Conservation (phyloP, 2,329 filamentous ascomycete genomes). For the Paecilomyces fulvus region DNA sequence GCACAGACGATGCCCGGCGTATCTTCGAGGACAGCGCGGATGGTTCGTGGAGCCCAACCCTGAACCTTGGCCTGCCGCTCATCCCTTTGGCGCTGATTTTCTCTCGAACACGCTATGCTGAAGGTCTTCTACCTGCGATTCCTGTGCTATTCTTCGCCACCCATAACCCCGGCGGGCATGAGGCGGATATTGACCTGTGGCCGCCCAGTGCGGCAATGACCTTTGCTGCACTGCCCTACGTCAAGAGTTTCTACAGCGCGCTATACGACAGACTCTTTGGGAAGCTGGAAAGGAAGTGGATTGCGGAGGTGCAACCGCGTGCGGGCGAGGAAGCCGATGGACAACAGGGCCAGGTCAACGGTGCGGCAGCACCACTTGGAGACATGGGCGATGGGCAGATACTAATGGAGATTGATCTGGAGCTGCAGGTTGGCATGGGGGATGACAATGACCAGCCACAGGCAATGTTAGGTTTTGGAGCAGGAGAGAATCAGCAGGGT, state of each 20-base stretch:
- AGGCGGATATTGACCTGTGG: slow-evolving; percentile 51
- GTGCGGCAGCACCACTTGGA: slow-evolving; percentile 17
- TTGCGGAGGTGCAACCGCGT: slow-evolving; percentile 54
- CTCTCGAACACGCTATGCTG: slow-evolving; percentile 56
- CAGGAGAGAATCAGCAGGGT: slow-evolving; percentile 13
- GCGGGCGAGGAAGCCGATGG: slow-evolving; percentile 33
- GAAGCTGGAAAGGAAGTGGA: slow-evolving; percentile 51
- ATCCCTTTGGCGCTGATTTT: slow-evolving; percentile 61
- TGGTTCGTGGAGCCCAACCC: slow-evolving; percentile 38
- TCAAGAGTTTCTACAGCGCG: slow-evolving; percentile 55
- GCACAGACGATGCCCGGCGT: slow-evolving; percentile 48
- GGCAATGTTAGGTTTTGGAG: slow-evolving; percentile 18
- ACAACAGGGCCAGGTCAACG: slow-evolving; percentile 25
- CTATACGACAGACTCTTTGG: slow-evolving; percentile 54
- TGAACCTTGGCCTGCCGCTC: slow-evolving; percentile 55
- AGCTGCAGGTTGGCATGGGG: slow-evolving; percentile 43
- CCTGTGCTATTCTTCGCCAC: slow-evolving; percentile 49
- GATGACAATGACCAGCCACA: slow-evolving; percentile 33
- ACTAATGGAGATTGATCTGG: slow-evolving; percentile 42
- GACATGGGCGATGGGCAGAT: slow-evolving; percentile 33
- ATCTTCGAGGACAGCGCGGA: slow-evolving; percentile 41
- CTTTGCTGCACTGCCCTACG: slow-evolving; percentile 57
- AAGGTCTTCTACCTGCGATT: slow-evolving; percentile 54
- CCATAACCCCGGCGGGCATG: slow-evolving; percentile 31
- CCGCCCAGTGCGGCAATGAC: slow-evolving; percentile 59